Conservation (phyloP, 1,284 basidiomycete genomes). For the Austropuccinia psidii region DNA sequence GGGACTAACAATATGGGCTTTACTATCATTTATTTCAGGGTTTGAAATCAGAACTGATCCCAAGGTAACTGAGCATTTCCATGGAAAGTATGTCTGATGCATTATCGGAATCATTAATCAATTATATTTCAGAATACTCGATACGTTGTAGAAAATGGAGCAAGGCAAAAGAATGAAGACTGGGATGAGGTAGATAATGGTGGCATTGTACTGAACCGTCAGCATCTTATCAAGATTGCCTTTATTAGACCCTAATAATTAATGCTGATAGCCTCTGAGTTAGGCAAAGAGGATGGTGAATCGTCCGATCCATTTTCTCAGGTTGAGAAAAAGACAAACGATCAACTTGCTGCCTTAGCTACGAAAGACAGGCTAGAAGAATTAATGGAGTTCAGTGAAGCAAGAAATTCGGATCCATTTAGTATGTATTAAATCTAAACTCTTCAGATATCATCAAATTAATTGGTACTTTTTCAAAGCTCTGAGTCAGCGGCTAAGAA, state of each 20-base stretch:
- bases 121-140: conserved; percentile 65
- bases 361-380: conserved; percentile 69
- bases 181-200: conserved; percentile 96
- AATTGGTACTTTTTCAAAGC: conserved; percentile 76
- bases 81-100: not conserved
- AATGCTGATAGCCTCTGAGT: too few species aligned
- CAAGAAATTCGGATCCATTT: conserved; percentile 33
- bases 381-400: conserved; percentile 54
- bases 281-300: conserved; percentile 63
- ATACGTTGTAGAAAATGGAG: conserved; percentile 85
- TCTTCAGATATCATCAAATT: conserved; percentile 44
- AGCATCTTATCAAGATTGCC: too few species aligned
- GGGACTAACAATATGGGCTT: not conserved
- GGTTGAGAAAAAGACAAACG: conserved; percentile 75
- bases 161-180: conserved; percentile 80
- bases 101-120: not conserved
- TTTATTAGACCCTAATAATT: too few species aligned
- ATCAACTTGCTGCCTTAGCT: conserved; percentile 63
- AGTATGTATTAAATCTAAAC: not conserved
- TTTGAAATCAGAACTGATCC: conserved; percentile 98
- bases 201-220: conserved; percentile 77
- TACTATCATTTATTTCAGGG: conserved; percentile 48
- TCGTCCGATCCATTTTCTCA: conserved; percentile 72
- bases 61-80: conserved; percentile 55
- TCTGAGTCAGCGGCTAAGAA: conserved; percentile 64